These are phyloP conservation scores for Puccinia triticina DNA, from an alignment of 1,284 basidiomycete genomes.

Conservation along the genomic window DNA sequence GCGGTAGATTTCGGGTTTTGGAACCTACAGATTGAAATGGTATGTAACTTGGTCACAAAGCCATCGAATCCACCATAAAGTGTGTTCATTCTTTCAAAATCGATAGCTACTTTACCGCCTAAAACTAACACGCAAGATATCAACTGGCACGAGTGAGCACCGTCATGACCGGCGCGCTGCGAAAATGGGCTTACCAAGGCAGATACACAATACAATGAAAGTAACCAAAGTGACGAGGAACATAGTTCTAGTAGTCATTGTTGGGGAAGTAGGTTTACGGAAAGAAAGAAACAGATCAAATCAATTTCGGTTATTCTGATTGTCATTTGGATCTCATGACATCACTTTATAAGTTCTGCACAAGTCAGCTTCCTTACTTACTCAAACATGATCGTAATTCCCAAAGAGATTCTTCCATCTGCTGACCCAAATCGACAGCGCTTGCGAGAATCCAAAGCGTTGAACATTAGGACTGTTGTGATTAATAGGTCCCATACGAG, in stretches of 20 bases:
- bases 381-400: constrained; percentile 38
- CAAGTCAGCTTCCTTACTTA: constrained; percentile 10
- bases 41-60: constrained; percentile 20
- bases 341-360: neutral
- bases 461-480: constrained; percentile 21
- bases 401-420: constrained; percentile 35
- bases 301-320: neutral
- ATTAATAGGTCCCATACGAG: constrained; percentile 36
- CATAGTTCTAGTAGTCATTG: constrained; percentile 13
- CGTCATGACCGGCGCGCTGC: neutral
- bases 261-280: neutral
- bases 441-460: constrained; percentile 25
- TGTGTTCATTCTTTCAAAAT: constrained; percentile 32
- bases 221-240: constrained; percentile 30
- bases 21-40: constrained; percentile 43
- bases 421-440: constrained; percentile 41
- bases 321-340: neutral
- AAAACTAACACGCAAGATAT: constrained; percentile 18
- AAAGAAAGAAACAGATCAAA: neutral
- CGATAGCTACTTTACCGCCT: neutral
- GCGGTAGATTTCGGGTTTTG: neutral
- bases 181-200: constrained; percentile 10
- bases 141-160: neutral
- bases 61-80: constrained; percentile 29
- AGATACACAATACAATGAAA: constrained; percentile 7